Evolutionary conservation across 2,329 filamentous ascomycete species (phyloP), one percentile per base, ranked within the genome.

Genomic region (Penicillium sp.): DNA sequence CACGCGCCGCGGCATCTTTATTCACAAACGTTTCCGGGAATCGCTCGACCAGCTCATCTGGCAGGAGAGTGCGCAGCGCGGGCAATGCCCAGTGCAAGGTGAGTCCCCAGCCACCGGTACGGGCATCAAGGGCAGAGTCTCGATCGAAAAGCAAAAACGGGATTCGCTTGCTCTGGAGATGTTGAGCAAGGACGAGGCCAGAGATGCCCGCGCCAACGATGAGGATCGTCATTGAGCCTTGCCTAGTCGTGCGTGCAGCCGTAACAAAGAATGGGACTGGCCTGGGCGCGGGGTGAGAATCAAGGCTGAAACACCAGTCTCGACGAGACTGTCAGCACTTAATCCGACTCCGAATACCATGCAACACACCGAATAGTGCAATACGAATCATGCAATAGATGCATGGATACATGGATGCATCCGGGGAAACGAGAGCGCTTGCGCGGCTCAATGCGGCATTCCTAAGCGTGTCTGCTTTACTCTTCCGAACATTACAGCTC

Each of bases 11-110:
- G 62, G 83, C 77, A 54, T 73, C 67, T n/a, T 77, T 72, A 65
- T 83, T 81, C 39, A 87, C 81, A 61, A 81, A 83, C 0, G 80
- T 75, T 43, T 81, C 78, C 1, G 78, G 75, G 2, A 86, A 67
- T 0, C 76, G 75, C 2, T 66, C 63, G 3, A 78, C 66, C 6
- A 85, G 67, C 11, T 79, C 69, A 0, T 75, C 65, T 0, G 83
- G 81, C 24, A 87, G 71, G 19, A 87, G 73, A 7, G 74, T 65
- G 40, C 79, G 75, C 36, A 87, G 72, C 1, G 75, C 76, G 0
- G 80, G 75, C 9, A 87, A 75, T 4, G 81, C 83, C 84, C 84
- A 88, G 65, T 87, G 83, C 52, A 88, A 73, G 0, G 84, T 87
- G 52, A 88, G 72, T 3, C 84, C 86, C 86, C 85, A 88, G 57